These are phyloP conservation scores for Calonectria leucothoes DNA, from an alignment of 2,329 filamentous ascomycete genomes.

Conservation along the genomic window DNA sequence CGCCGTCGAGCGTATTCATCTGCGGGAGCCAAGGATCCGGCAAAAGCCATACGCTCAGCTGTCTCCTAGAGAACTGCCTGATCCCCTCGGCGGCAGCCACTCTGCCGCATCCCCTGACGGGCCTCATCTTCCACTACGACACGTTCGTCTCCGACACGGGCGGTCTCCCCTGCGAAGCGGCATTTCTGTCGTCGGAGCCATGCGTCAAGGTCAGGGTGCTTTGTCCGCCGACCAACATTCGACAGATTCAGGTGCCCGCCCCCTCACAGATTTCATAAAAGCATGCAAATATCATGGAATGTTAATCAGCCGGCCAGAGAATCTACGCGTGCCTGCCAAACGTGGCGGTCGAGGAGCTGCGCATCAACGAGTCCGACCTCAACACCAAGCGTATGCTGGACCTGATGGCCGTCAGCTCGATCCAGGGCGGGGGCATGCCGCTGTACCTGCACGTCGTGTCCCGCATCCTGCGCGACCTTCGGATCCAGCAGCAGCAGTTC, in stretches of 20 bases:
- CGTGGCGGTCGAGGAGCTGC: constrained; percentile 61
- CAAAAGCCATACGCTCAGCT: constrained; percentile 71
- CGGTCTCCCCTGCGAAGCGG: constrained; percentile 69
- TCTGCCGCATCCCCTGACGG: constrained; percentile 65
- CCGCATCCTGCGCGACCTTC: constrained; percentile 68
- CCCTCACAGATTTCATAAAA: too few species aligned
- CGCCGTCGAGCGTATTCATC: constrained; percentile 70
- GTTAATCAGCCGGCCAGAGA: constrained; percentile 32
- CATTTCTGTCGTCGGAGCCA: constrained; percentile 60
- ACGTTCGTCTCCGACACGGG: constrained; percentile 60
- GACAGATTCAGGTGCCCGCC: constrained; percentile 51
- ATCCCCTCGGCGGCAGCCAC: constrained; percentile 56
- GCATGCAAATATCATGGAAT: too few species aligned
- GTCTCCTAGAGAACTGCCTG: constrained; percentile 68
- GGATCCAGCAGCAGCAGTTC: constrained; percentile 55
- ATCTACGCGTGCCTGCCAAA: constrained; percentile 56
- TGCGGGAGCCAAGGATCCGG: constrained; percentile 74
- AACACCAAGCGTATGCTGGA: constrained; percentile 69
- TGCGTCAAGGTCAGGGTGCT: constrained; percentile 63
- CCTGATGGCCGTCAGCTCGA: constrained; percentile 65
- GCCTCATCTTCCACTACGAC: constrained; percentile 75
- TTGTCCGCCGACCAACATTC: constrained; percentile 65
- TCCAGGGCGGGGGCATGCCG: constrained; percentile 54
- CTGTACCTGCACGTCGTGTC: constrained; percentile 69
- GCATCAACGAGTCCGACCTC: constrained; percentile 62